Evolutionary conservation across 352 stramenopile genomes (phyloP).

Genomic region (Globisporangium spiculum): DNA sequence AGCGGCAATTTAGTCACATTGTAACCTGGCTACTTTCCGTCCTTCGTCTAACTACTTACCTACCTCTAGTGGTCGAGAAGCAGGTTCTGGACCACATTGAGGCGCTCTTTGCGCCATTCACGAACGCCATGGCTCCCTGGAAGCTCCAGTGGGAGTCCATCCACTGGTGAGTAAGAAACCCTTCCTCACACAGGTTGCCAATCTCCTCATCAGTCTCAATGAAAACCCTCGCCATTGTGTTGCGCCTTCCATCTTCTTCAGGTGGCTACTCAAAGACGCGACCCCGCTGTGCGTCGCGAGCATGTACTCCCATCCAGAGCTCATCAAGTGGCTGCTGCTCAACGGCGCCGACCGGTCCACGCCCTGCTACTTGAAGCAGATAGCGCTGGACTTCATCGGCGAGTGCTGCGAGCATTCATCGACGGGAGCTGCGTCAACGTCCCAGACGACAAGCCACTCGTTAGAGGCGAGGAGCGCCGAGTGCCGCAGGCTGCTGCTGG

Average conservation of each 20-base stretch:
- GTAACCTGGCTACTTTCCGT: background rate
- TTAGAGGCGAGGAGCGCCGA: constrained; percentile 24
- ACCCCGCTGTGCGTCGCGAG: constrained; percentile 67
- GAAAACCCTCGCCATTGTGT: background rate
- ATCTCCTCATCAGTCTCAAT: background rate
- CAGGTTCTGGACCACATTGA: constrained; percentile 46
- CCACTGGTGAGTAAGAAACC: constrained; percentile 33
- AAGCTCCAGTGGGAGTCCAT: constrained; percentile 66
- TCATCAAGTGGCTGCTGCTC: constrained; percentile 55
- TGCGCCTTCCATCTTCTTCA: constrained; percentile 2
- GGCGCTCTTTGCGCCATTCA: constrained; percentile 50
- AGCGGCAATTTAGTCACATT: background rate
- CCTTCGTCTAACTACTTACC: background rate
- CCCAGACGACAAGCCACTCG: background rate
- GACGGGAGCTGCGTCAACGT: background rate
- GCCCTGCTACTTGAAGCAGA: constrained; percentile 54
- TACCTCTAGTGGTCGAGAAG: constrained; percentile 24
- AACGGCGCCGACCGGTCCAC: constrained; percentile 53
- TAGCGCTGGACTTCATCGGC: constrained; percentile 42
- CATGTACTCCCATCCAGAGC: constrained; percentile 45
- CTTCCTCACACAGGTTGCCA: background rate
- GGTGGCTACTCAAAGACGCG: constrained; percentile 65
- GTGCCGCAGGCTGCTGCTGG: constrained; percentile 38
- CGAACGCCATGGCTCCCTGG: constrained; percentile 46
- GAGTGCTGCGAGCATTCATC: constrained; percentile 45